A percentile compares a stretch with the other conserved stretches of the same genome.
phyloP scores from a whole-genome alignment of 192 early-diverging fungal species.

The Geranomyces variabilis region DNA sequence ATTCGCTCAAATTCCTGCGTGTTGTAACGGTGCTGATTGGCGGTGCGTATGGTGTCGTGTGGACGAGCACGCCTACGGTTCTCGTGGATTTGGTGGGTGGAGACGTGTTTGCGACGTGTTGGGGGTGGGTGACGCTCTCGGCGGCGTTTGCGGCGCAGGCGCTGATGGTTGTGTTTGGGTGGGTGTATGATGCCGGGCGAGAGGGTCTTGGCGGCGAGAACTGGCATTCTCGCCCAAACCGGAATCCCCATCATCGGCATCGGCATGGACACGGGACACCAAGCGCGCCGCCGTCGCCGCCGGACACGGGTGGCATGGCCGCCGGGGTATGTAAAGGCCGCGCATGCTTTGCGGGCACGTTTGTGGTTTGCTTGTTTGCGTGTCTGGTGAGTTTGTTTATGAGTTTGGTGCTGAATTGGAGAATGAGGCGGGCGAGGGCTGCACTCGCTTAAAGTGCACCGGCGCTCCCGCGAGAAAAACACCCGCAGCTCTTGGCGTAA shows the following conservation, averaged over 20 bases:
- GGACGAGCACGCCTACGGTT: constrained; percentile 1
- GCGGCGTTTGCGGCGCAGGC: neutral
- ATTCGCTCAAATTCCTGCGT: neutral
- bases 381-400: neutral
- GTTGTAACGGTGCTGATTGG: neutral
- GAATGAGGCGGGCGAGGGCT: neutral
- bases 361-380: neutral
- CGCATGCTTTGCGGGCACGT: constrained; percentile 2
- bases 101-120: neutral
- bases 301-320: too few species aligned
- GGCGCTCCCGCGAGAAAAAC: too few species aligned
- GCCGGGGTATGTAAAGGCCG: neutral
- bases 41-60: neutral
- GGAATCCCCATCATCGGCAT: too few species aligned
- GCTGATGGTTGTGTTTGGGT: constrained; percentile 1
- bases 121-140: neutral
- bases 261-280: too few species aligned
- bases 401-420: neutral
- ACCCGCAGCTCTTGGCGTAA: too few species aligned
- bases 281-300: too few species aligned
- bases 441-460: too few species aligned
- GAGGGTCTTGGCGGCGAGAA: too few species aligned
- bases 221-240: too few species aligned
- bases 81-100: neutral
- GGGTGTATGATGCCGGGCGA: neutral